Evolutionary conservation across 192 early-diverging fungal species (phyloP).

Genomic region (Linderina pennispora): DNA sequence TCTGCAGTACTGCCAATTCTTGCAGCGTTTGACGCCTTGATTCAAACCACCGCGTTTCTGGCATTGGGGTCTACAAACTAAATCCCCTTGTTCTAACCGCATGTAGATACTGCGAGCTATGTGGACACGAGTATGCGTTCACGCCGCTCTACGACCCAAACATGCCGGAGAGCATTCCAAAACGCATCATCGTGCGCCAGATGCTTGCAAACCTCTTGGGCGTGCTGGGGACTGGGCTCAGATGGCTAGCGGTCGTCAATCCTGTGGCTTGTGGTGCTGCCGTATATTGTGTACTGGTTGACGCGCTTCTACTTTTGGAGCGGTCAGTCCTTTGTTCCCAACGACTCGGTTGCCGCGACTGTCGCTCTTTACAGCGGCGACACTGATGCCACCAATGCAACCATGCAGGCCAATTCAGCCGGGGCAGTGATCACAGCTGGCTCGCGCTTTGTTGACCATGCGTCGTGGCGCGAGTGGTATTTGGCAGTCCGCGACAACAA

Average conservation of each 20-base stretch:
- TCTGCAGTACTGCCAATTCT: too few species aligned
- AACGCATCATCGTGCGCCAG: conserved; percentile 50
- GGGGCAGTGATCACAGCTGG: neutral
- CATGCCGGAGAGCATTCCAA: conserved; percentile 67
- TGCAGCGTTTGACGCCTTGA: too few species aligned
- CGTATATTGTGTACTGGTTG: conserved; percentile 76
- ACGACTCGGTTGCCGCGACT: neutral
- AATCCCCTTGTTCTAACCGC: conserved; percentile 20
- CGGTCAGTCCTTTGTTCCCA: conserved; percentile 47
- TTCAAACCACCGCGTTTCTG: too few species aligned
- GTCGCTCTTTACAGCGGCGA: neutral
- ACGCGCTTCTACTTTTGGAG: conserved; percentile 84
- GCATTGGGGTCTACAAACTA: neutral
- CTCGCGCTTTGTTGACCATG: conserved; percentile 28
- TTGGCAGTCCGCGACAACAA: conserved; percentile 5
- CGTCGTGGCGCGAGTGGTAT: conserved; percentile 39
- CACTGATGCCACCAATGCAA: neutral
- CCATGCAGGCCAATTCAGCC: neutral
- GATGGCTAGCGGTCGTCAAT: conserved; percentile 59
- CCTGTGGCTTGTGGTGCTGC: conserved; percentile 79
- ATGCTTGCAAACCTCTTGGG: conserved; percentile 44
- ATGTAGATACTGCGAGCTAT: conserved; percentile 78
- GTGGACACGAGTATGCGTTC: conserved; percentile 79
- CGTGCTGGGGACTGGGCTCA: conserved; percentile 35
- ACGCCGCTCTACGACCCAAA: conserved; percentile 68